Conservation (phyloP, 805 yeast genomes). For the Starmerella bombicola region DNA sequence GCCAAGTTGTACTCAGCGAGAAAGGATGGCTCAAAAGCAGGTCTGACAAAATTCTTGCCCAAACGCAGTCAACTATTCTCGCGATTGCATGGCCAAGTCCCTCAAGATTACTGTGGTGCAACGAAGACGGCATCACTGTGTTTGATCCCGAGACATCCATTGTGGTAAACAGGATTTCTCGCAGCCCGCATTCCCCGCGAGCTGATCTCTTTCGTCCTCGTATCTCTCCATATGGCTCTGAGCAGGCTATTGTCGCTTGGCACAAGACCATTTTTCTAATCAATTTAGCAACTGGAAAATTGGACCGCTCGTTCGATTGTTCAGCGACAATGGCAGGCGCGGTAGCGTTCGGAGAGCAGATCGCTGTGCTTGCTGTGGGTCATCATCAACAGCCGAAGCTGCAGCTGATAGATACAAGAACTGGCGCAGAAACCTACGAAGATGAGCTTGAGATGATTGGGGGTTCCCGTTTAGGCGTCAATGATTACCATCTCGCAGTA, state of each 20-base stretch:
- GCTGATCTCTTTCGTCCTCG: slow-evolving; percentile 81
- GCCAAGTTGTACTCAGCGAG: slow-evolving; percentile 61
- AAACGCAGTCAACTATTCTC: slow-evolving; percentile 39
- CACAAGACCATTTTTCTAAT: slow-evolving; percentile 62
- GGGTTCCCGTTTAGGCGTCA: slow-evolving; percentile 49
- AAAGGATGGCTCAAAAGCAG: slow-evolving; percentile 82
- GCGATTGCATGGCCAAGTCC: slow-evolving; percentile 42
- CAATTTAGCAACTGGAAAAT: slow-evolving; percentile 12
- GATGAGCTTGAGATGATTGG: slow-evolving; percentile 59
- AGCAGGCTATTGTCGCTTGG: slow-evolving; percentile 70
- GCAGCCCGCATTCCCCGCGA: slow-evolving; percentile 45
- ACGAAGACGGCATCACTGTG: slow-evolving; percentile 63
- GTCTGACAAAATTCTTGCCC: slow-evolving; percentile 49
- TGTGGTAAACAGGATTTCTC: slow-evolving; percentile 39
- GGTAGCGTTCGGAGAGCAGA: slow-evolving; percentile 7
- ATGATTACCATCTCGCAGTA: slow-evolving; percentile 43
- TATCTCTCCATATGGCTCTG: slow-evolving; percentile 39
- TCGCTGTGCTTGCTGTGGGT: slow-evolving; percentile 13
- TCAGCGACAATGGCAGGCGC: slow-evolving; percentile 15
- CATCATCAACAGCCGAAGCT: slow-evolving; percentile 48
- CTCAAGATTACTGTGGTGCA: slow-evolving; percentile 68
- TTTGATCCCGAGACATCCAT: slow-evolving; percentile 45
- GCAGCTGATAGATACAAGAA: slow-evolving; percentile 47
- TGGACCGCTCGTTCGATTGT: not conserved
- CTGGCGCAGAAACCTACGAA: slow-evolving; percentile 61